These are phyloP conservation scores for Ambrosiella beaveri DNA, from an alignment of 2,329 filamentous ascomycete species.

Conservation along the genomic window DNA sequence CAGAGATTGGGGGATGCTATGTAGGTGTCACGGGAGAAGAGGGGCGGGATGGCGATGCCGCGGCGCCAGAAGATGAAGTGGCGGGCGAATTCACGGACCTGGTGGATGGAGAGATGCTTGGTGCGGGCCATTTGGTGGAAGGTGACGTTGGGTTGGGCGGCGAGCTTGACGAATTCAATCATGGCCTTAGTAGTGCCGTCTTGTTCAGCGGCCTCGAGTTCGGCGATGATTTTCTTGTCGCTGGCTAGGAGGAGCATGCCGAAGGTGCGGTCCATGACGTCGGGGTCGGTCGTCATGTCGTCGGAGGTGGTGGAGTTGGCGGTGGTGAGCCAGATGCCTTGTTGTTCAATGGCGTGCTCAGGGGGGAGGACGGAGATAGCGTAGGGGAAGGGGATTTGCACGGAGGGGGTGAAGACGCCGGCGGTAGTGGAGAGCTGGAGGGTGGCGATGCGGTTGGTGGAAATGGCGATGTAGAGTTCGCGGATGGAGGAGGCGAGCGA, in stretches of 20 bases:
- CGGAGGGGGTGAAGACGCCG: constrained; percentile 41
- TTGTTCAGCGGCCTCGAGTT: constrained; percentile 61
- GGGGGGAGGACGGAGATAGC: constrained; percentile 59
- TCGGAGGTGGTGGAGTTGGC: constrained; percentile 56
- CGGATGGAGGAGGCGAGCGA: constrained; percentile 69
- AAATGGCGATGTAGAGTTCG: constrained; percentile 66
- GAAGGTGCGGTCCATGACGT: constrained; percentile 68
- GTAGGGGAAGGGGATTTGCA: constrained; percentile 47
- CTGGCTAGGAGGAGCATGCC: constrained; percentile 72
- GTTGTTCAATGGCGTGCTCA: constrained; percentile 49
- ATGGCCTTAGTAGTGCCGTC: constrained; percentile 62
- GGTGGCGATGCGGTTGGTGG: constrained; percentile 70
- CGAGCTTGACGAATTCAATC: constrained; percentile 60
- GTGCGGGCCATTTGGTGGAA: constrained; percentile 54
- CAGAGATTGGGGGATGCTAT: constrained; percentile 84
- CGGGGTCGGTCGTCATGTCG: constrained; percentile 47
- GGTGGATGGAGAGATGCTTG: constrained; percentile 55
- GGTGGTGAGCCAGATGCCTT: constrained; percentile 73
- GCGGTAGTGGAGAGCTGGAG: constrained; percentile 52
- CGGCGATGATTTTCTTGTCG: constrained; percentile 53
- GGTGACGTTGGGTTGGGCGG: constrained; percentile 47
- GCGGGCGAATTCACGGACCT: constrained; percentile 73
- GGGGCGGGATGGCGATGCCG: constrained; percentile 75
- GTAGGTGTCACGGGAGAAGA: constrained; percentile 80
- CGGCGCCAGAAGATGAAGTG: constrained; percentile 95